Percentiles rank a stretch among this genome's conserved stretches.
These are phyloP conservation scores for Lathyrus oleraceus DNA, from an alignment of 306 rosid species.

Conservation along the genomic window DNA sequence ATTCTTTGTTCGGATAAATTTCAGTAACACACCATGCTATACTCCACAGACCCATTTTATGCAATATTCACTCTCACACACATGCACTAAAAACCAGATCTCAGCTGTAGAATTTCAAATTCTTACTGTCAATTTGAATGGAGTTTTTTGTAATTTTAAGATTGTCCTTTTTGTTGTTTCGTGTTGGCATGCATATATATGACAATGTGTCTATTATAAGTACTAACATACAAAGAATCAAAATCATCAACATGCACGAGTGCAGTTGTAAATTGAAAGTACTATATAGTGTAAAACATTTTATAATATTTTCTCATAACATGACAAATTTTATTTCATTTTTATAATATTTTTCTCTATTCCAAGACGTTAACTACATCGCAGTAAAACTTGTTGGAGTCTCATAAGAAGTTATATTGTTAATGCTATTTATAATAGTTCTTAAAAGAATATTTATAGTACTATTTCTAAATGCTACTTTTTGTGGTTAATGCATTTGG, in stretches of 20 bases:
- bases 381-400: slow-evolving; percentile 25
- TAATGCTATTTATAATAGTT: slow-evolving; percentile 17
- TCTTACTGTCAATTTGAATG: slow-evolving; percentile 35
- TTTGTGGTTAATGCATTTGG: slow-evolving; percentile 37
- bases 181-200: not conserved
- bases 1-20: slow-evolving; percentile 46
- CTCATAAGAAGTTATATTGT: slow-evolving; percentile 32
- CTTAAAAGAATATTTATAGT: slow-evolving; percentile 8
- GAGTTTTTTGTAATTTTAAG: slow-evolving; percentile 16
- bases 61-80: slow-evolving; percentile 11
- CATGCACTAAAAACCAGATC: slow-evolving; percentile 23
- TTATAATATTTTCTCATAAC: too few species aligned
- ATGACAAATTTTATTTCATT: too few species aligned
- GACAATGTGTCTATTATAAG: not conserved
- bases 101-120: slow-evolving; percentile 26
- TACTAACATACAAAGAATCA: slow-evolving; percentile 5
- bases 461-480: slow-evolving; percentile 29
- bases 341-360: not conserved
- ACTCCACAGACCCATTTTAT: slow-evolving; percentile 22
- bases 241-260: slow-evolving; percentile 13
- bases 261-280: not conserved
- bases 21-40: slow-evolving; percentile 40
- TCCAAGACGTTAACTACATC: not conserved
- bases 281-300: too few species aligned
- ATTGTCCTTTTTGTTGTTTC: slow-evolving; percentile 19